phyloP scores from a whole-genome alignment of 495 filamentous ascomycete species.

The Penicillium waksmanii region DNA sequence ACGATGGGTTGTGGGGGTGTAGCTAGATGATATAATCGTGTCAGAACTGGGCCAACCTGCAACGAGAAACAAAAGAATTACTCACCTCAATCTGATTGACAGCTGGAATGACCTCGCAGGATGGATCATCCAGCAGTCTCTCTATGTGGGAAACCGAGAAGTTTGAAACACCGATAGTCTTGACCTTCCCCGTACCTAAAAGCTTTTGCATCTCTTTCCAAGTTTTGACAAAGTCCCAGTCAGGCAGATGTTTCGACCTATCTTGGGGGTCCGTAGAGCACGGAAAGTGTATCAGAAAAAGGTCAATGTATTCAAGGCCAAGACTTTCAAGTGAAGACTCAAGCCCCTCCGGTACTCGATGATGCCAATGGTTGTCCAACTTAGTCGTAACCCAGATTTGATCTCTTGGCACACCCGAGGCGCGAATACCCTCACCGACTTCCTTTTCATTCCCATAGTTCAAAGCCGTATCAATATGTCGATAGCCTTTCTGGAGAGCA shows the following conservation, averaged over 20 bases:
- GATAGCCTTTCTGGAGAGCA: constrained; percentile 70
- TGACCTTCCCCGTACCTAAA: constrained; percentile 70
- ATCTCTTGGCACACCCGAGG: constrained; percentile 74
- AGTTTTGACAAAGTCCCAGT: constrained; percentile 80
- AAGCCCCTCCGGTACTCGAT: constrained; percentile 67
- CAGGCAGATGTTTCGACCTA: constrained; percentile 55
- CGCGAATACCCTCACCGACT: constrained; percentile 75
- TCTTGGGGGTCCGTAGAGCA: constrained; percentile 57
- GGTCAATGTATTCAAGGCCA: constrained; percentile 74
- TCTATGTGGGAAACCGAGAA: constrained; percentile 60
- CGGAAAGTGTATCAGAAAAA: constrained; percentile 87
- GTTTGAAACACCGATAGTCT: constrained; percentile 66
- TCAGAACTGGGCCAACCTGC: neutral
- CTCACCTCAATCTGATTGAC: constrained; percentile 90
- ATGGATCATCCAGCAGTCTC: constrained; percentile 54
- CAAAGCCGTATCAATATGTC: constrained; percentile 70
- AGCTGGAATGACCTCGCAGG: constrained; percentile 65
- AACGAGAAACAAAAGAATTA: constrained; percentile 38
- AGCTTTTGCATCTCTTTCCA: constrained; percentile 82
- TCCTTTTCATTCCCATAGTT: constrained; percentile 82
- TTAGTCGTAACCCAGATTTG: constrained; percentile 87
- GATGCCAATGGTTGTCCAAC: constrained; percentile 79
- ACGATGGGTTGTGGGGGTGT: neutral
- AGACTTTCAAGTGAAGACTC: constrained; percentile 66
- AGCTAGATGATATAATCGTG: neutral